Conservation (phyloP, 2,329 filamentous ascomycete genomes). For the Pseudocercospora pini-densiflorae region DNA sequence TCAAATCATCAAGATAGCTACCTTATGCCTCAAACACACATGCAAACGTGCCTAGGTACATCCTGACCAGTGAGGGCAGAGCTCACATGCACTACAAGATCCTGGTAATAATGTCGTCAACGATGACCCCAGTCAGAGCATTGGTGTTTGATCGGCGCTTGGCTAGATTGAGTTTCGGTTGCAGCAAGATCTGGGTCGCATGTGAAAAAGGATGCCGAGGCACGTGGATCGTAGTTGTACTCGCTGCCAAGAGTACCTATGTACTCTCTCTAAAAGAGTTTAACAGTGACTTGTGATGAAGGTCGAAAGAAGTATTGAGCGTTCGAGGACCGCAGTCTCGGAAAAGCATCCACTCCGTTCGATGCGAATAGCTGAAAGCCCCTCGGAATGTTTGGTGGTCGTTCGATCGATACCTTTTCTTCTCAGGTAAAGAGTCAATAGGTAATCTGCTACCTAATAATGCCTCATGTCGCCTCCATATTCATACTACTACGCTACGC, state of each 20-base stretch:
- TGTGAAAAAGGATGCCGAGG: conserved; percentile 16
- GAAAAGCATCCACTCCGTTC: neutral
- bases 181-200: neutral
- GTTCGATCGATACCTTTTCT: neutral
- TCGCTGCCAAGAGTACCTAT: neutral
- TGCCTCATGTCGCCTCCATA: neutral
- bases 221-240: neutral
- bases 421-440: neutral
- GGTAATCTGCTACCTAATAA: neutral
- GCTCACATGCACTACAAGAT: neutral
- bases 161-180: conserved; percentile 18
- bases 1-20: too few relatives aligned
- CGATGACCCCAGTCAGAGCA: conserved; percentile 14
- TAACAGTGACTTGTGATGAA: neutral
- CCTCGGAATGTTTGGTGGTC: neutral
- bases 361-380: too few relatives aligned
- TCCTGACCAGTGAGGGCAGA: neutral
- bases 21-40: neutral
- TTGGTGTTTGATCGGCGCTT: conserved; percentile 14
- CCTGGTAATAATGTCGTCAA: conserved; percentile 30
- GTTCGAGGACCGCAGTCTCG: neutral
- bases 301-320: neutral
- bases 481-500: neutral
- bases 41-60: neutral
- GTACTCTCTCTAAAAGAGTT: too few relatives aligned